Base-by-base conservation (phyloP, 371 early-diverging fungal genomes). In the Mucor irregularis region DNA sequence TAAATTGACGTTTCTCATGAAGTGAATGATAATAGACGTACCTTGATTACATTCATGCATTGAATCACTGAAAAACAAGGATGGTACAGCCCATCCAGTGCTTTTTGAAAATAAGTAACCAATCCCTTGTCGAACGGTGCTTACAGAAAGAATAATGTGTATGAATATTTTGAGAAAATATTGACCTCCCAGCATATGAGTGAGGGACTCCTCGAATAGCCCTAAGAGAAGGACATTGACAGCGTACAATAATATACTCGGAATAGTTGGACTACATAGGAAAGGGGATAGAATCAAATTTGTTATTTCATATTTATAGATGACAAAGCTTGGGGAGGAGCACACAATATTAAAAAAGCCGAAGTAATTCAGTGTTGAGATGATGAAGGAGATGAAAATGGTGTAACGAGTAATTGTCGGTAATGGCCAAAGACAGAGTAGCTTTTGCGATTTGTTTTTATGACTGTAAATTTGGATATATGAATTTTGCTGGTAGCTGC, bases 21-120 rank as follows among this genome's bases (percentile, higher is more conserved):
- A 38, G 25, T 19, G 3, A 34, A 28, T 37, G 5, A 16, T 11
- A 17, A 22, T 22, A 19, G 14, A 49, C 25, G 49, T 68, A 77
- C 81, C 81, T 53, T 76, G 65, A 49, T 60, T 80, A 62, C 78
- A 80, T 48, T 80, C 81, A 61, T 73, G 76, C 50, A 77, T 50
- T 25, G 72, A 60, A 60, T 77, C 73, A 43, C 66, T 73, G 34
- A 80, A 80, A 37, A 80, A 77, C 39, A 80, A 56, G 1, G 53
- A 50, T 26, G 81, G 81, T 17, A 76, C 37, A 1, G 72, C 69
- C 70, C 69, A 80, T 0, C 81, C 81, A 6, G 69, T 69, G 14
- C 67, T 57, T 44, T 67, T 68, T 29, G 78, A 77, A 52, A 80
- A 80, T 19, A 76, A 7, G 48, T 70, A 68, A 22, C 81, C 81